phyloP scores from a whole-genome alignment of 2,329 filamentous ascomycete species.

The Ceratocystis lukuohia region DNA sequence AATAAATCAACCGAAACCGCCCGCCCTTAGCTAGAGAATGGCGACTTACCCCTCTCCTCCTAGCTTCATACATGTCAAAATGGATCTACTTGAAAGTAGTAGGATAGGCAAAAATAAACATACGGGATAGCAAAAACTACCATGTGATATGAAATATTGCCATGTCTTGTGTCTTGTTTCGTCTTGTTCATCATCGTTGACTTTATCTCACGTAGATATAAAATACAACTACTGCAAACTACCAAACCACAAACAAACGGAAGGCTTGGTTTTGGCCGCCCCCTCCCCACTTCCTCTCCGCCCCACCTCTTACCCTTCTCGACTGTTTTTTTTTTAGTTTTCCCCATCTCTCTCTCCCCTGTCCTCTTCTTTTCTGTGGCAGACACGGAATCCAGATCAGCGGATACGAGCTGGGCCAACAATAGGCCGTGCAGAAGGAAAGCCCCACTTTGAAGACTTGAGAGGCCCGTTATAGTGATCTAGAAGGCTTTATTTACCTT shows the following conservation, averaged over 20 bases:
- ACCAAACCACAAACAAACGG: too few relatives aligned
- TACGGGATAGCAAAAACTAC: background rate
- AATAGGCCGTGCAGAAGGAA: background rate
- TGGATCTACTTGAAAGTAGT: background rate
- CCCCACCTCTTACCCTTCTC: background rate
- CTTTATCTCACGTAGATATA: background rate
- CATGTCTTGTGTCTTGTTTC: background rate
- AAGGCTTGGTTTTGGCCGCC: too few relatives aligned
- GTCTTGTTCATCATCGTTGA: background rate
- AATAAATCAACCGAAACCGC: background rate
- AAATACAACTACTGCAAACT: too few relatives aligned
- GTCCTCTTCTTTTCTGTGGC: background rate
- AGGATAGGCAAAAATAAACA: background rate
- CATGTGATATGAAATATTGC: background rate
- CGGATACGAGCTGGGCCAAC: constrained; percentile 3
- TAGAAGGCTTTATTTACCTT: too few relatives aligned
- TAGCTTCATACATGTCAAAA: too few relatives aligned
- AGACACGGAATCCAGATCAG: constrained; percentile 1
- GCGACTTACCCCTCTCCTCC: too few relatives aligned
- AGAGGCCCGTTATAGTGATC: too few relatives aligned
- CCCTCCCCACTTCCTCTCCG: background rate
- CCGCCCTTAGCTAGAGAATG: too few relatives aligned
- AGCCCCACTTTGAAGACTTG: background rate
- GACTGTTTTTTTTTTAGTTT: background rate
- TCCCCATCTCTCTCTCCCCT: background rate